Percentiles rank a stretch among this genome's conserved stretches.
These are phyloP conservation scores for Sphaerulina vaccinii DNA, from an alignment of 2,329 filamentous ascomycete genomes.

Conservation along the genomic window DNA sequence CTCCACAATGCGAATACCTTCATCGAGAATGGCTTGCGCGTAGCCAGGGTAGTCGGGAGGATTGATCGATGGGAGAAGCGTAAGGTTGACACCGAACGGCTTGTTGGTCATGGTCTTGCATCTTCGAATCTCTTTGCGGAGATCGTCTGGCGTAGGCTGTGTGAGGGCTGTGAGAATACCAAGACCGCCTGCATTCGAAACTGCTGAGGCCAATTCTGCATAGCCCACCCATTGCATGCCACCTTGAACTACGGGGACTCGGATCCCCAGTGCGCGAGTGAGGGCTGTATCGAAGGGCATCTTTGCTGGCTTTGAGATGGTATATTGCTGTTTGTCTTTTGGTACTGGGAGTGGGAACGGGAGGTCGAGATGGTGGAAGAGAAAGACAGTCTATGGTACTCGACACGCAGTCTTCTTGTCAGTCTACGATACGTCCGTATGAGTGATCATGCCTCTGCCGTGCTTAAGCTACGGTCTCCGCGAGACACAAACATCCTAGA, in stretches of 20 bases:
- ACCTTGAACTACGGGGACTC: slow-evolving; percentile 76
- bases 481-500: background rate
- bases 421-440: background rate
- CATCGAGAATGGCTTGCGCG: slow-evolving; percentile 87
- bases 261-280: background rate
- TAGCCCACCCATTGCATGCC: slow-evolving; percentile 87
- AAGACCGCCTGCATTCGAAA: slow-evolving; percentile 77
- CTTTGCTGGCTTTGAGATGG: background rate
- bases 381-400: too few relatives aligned
- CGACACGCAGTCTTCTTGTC: too few relatives aligned
- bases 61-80: slow-evolving; percentile 82
- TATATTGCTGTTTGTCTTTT: background rate
- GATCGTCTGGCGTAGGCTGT: slow-evolving; percentile 85
- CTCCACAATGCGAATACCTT: slow-evolving; percentile 88
- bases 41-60: slow-evolving; percentile 92
- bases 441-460: background rate
- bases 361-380: background rate
- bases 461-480: too few relatives aligned
- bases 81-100: slow-evolving; percentile 93
- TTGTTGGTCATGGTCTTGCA: slow-evolving; percentile 75
- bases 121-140: slow-evolving; percentile 88
- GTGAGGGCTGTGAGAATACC: slow-evolving; percentile 86
- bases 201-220: slow-evolving; percentile 71
- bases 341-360: background rate
- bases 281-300: background rate